A percentile compares a stretch with the other conserved stretches of the same genome.
Conservation (phyloP, 768 basidiomycete genomes). For the Porphyrellus cyaneotinctus region DNA sequence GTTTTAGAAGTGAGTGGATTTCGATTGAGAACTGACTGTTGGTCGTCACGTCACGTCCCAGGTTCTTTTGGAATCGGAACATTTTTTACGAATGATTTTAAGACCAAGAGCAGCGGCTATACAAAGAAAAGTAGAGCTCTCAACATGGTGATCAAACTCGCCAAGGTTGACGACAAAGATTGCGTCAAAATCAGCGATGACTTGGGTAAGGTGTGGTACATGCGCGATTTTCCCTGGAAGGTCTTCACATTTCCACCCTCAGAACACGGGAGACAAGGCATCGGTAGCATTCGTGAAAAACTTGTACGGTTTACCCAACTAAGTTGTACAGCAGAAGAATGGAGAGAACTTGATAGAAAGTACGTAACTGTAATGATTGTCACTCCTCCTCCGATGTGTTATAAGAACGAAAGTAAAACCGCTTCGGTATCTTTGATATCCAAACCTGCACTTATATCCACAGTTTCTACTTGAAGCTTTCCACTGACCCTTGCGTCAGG, state of each 20-base stretch:
- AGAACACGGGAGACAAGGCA: constrained; percentile 68
- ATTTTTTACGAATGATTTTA: constrained; percentile 86
- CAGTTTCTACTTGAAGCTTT: constrained; percentile 25
- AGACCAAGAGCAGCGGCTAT: constrained; percentile 38
- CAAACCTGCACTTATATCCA: constrained; percentile 36
- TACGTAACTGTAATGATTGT: not conserved
- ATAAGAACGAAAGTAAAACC: constrained; percentile 30
- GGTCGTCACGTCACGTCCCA: constrained; percentile 26
- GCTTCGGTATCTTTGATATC: constrained; percentile 38
- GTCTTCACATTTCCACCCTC: not conserved
- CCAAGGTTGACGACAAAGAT: constrained; percentile 62
- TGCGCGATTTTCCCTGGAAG: not conserved
- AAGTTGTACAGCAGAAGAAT: not conserved
- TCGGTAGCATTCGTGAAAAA: constrained; percentile 58
- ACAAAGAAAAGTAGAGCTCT: constrained; percentile 70
- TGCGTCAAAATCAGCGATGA: constrained; percentile 97
- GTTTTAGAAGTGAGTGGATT: constrained; percentile 51
- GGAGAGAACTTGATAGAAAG: not conserved
- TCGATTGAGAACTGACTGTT: no score
- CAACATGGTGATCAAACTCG: constrained; percentile 95
- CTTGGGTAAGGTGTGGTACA: constrained; percentile 57
- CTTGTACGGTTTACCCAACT: constrained; percentile 5
- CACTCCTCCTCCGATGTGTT: not conserved
- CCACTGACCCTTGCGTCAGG: constrained; percentile 40
- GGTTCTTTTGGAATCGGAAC: constrained; percentile 95